Conservation (phyloP, 768 basidiomycete genomes). For the Dictyophora rubrovolvata region DNA sequence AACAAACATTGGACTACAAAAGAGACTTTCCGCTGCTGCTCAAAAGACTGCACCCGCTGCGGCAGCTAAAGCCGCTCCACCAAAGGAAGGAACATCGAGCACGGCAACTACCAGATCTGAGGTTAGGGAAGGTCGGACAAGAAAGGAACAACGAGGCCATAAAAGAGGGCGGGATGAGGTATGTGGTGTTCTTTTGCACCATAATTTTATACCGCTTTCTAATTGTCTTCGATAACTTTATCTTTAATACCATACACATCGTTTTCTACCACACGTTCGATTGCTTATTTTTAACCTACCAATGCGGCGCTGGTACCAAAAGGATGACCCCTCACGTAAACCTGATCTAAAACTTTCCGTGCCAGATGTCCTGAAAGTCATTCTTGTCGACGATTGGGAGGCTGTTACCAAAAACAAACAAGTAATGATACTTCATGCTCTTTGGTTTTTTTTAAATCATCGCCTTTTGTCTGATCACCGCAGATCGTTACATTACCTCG, state of each 20-base stretch:
- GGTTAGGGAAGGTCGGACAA: slow-evolving; percentile 32
- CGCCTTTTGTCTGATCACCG: neutral
- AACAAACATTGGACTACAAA: slow-evolving; percentile 67
- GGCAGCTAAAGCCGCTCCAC: slow-evolving; percentile 5
- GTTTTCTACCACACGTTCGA: neutral
- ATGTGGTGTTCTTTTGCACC: slow-evolving; percentile 15
- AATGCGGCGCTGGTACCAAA: slow-evolving; percentile 6
- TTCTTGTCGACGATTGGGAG: slow-evolving; percentile 97
- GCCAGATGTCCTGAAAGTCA: slow-evolving; percentile 81
- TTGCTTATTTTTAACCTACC: neutral
- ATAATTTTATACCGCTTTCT: neutral
- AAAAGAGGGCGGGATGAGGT: slow-evolving; percentile 72
- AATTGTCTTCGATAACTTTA: neutral
- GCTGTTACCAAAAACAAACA: slow-evolving; percentile 90
- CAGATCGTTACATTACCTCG: slow-evolving; percentile 83
- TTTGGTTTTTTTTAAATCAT: neutral
- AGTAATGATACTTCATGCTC: slow-evolving; percentile 30
- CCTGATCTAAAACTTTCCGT: slow-evolving; percentile 87
- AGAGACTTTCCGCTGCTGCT: slow-evolving; percentile 32
- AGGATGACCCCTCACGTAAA: slow-evolving; percentile 71
- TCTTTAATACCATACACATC: neutral
- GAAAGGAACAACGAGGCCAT: slow-evolving; percentile 51
- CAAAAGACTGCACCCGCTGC: slow-evolving; percentile 12
- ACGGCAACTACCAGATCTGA: slow-evolving; percentile 18
- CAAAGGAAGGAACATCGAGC: slow-evolving; percentile 10